Base-by-base conservation (phyloP, 345 rosid genomes). In the Punica granatum region DNA sequence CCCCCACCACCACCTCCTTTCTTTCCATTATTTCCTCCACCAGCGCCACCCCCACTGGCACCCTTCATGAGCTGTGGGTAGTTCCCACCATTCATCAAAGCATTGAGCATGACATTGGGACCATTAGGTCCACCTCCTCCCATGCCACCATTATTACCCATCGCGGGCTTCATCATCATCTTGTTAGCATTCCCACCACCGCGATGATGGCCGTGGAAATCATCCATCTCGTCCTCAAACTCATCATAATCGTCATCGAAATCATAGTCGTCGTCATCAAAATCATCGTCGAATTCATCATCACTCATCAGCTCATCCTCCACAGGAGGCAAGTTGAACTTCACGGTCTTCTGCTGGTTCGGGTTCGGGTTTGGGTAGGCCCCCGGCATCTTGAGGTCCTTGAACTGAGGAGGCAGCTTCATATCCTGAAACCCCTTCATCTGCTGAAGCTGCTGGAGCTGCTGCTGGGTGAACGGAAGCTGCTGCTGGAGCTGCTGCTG, bases 301-400 rank as follows among this genome's bases (percentile, higher is more conserved):
- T 80, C 92, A 60, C 72, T 76, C 0, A 70, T 63, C 12, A 81
- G 44, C 21, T 56, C 60, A 88, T 9, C 87, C 88, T 56, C 61
- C 26, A 86, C 92, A 30, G 74, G 88, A 49, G 86, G 81, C 31
- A 75, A 51, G 14, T 31, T 69, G 62, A 90, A 88, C 79, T 79
- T 90, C 0, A 84, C 90, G 18, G 80, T 76, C 72, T 92, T 92
- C 66, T 81, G 90, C n/a, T 80, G 76, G 72, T 90, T 90, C 71
- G 79, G 92, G 67, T 79, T 81, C 63, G 72, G 83, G 70, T 72
- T 43, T 59, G 74, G 76, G 51, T 13, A 42, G 46, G 12, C 67
- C 25, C 84, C 86, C 74, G 80, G 43, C 39, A 33, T 70, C 60
- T 87, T 90, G 60, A 86, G 61, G 66, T 76, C 90, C 73, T 85